Base-by-base conservation (phyloP, 2,329 filamentous ascomycete species). In the Xylariomycetidae sp. region DNA sequence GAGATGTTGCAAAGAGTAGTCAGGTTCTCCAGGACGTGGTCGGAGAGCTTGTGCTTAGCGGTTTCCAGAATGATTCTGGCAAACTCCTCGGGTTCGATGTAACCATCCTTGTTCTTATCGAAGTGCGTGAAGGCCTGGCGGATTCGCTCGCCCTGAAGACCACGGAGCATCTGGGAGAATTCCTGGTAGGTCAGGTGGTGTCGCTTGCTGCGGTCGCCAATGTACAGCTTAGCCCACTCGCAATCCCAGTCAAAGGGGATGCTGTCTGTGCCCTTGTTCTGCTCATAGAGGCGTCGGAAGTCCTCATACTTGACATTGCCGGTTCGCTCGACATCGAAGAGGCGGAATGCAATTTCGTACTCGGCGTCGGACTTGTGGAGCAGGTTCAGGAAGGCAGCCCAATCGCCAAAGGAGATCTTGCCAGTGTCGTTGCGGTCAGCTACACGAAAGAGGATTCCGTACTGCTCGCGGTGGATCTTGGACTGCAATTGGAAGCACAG, bases 231-330 rank as follows among this genome's bases (percentile, higher is more conserved):
- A 25, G 88, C 90, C 92, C 92, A 98, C 59, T 95, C 86, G 44
- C 85, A 93, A 56, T 89, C 84, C 89, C 92, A 96, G 63, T 98
- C 85, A 56, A 98, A 96, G 10, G 92, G 86, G 43, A 98, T 82
- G 58, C 75, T 86, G 39, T 85, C 74, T 16, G 79, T 67, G n/a
- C 82, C 81, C 68, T 90, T 94, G 73, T 94, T 93, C 50, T 81
- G 70, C 63, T 90, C 84, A 64, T 93, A 95, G 38, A 90, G 68
- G 38, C 78, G 74, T 55, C 86, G 79, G 64, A 98, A 89, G 51
- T 88, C 79, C 24, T 94, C 84, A 56, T 90, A 95, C 59, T 89
- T 90, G 54, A 98, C 87, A 30, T 75, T 75, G 40, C 92, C 92
- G 14, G 79, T 84, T 41, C 85, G 77, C 32, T 90, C 80, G 50